These are phyloP conservation scores for Periconia macrospinosa DNA, from an alignment of 2,329 filamentous ascomycete species.

Conservation along the genomic window DNA sequence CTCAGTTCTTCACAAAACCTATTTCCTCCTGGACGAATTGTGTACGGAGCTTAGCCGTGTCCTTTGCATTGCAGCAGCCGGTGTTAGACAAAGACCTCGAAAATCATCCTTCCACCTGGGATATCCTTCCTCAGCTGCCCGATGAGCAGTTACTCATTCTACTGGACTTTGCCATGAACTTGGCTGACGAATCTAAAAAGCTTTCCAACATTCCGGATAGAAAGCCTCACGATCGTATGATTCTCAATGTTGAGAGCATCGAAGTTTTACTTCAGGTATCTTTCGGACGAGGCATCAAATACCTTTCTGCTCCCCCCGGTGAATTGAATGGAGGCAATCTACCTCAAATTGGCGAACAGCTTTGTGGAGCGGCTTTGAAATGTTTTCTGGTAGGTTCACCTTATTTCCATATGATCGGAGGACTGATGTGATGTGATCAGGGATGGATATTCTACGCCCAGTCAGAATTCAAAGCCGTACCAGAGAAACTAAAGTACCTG, in stretches of 20 bases:
- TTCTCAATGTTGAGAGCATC: constrained; percentile 55
- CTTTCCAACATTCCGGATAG: constrained; percentile 62
- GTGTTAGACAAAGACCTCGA: constrained; percentile 54
- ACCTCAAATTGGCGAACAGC: constrained; percentile 31
- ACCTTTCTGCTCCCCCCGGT: constrained; percentile 24
- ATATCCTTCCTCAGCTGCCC: constrained; percentile 52
- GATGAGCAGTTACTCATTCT: constrained; percentile 58
- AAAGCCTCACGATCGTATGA: constrained; percentile 55
- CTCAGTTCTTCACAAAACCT: constrained; percentile 74
- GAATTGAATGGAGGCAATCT: constrained; percentile 10
- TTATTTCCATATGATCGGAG: neutral
- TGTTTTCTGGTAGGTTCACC: constrained; percentile 34
- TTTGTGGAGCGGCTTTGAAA: constrained; percentile 36
- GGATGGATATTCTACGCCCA: constrained; percentile 77
- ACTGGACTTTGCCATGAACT: constrained; percentile 65
- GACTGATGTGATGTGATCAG: constrained; percentile 45
- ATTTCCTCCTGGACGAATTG: constrained; percentile 68
- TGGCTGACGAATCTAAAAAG: constrained; percentile 70
- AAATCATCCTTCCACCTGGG: constrained; percentile 46
- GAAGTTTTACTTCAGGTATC: constrained; percentile 52
- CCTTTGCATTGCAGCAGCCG: constrained; percentile 53
- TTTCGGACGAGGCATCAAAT: constrained; percentile 40
- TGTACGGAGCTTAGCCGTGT: constrained; percentile 64
- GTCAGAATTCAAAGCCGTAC: constrained; percentile 60
- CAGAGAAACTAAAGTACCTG: constrained; percentile 61